phyloP scores from a whole-genome alignment of 1,284 basidiomycete species.

The Puccinia hordei region DNA sequence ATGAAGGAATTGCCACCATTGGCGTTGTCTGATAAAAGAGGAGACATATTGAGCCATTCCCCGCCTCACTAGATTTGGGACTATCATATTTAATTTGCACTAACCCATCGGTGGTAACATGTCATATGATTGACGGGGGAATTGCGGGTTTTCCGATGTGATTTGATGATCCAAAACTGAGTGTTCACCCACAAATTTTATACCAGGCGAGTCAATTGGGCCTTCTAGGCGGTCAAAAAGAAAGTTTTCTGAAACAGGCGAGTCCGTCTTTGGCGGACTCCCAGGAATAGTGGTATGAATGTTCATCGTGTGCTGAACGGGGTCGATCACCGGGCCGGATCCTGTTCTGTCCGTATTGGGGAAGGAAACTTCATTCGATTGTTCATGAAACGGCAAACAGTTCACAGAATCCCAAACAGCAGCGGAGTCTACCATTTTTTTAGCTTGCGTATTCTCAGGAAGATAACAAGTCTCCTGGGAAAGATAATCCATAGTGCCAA shows the following conservation, averaged over 20 bases:
- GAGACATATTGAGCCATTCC: neutral
- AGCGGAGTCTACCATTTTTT: neutral
- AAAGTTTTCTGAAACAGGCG: neutral
- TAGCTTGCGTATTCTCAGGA: constrained; percentile 1
- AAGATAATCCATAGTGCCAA: constrained; percentile 34
- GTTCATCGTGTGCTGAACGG: neutral
- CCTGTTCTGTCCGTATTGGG: neutral
- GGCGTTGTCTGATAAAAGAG: neutral
- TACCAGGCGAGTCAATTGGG: neutral
- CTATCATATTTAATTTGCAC: neutral
- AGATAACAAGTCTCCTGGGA: constrained; percentile 20
- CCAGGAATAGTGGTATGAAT: neutral
- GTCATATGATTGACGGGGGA: neutral
- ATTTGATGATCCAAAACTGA: constrained; percentile 6
- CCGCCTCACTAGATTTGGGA: neutral
- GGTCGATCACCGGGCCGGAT: neutral
- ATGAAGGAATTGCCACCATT: neutral
- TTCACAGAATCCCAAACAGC: constrained; percentile 15
- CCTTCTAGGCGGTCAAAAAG: neutral
- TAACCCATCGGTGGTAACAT: constrained; percentile 3
- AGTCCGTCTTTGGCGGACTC: constrained; percentile 10
- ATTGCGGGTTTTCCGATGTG: neutral
- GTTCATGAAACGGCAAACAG: neutral
- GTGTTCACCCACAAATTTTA: neutral
- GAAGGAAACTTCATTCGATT: neutral